Percentiles rank a stretch among this genome's conserved stretches.
These are phyloP conservation scores for Prunus yedoensis DNA, from an alignment of 331 rosid species.

Conservation along the genomic window DNA sequence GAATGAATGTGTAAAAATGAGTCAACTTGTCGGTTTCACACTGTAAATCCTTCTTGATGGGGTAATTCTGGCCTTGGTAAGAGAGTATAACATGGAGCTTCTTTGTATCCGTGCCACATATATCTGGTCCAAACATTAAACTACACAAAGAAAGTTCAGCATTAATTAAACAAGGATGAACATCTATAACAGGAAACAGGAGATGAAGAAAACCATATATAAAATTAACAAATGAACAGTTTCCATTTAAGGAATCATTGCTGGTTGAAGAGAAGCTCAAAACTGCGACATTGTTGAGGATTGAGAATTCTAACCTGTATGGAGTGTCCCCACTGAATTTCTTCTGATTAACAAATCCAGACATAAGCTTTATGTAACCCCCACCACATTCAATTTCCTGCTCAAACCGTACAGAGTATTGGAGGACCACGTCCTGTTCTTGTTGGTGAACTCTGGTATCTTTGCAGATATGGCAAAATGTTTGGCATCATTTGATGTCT, in stretches of 20 bases:
- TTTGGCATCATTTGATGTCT: conserved; percentile 72
- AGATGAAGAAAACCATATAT: not conserved
- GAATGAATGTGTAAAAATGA: conserved; percentile 84
- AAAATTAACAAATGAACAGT: not conserved
- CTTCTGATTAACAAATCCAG: conserved; percentile 87
- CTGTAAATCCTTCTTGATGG: conserved; percentile 74
- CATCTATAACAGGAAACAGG: not conserved
- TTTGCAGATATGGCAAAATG: conserved; percentile 82
- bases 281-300: not conserved
- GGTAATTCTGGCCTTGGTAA: conserved; percentile 89
- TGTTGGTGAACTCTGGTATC: conserved; percentile 69
- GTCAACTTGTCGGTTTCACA: conserved; percentile 85
- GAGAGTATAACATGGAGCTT: conserved; percentile 78
- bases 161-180: conserved; percentile 13
- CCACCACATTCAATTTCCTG: conserved; percentile 94
- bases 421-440: conserved; percentile 75
- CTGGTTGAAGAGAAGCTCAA: conserved; percentile 13
- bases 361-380: conserved; percentile 77
- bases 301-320: conserved; percentile 50
- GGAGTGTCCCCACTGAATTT: conserved; percentile 88
- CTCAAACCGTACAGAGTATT: conserved; percentile 72
- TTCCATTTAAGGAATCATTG: not conserved
- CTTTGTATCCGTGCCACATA: conserved; percentile 83
- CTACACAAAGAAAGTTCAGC: conserved; percentile 40
- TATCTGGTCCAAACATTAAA: conserved; percentile 87